phyloP scores from a whole-genome alignment of 768 basidiomycete genomes.

The Floccularia luteovirens region DNA sequence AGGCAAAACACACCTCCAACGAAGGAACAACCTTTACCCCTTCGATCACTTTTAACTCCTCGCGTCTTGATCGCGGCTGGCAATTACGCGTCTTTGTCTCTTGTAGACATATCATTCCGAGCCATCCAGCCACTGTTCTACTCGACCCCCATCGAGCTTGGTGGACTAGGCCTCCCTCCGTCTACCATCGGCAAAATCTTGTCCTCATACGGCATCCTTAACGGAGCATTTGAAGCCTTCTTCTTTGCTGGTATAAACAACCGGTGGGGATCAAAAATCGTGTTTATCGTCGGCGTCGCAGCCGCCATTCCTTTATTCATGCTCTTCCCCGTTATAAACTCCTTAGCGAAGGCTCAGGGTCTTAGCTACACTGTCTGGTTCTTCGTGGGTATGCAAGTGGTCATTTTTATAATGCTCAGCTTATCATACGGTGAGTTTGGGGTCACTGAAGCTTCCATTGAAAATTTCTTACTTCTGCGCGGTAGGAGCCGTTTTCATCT shows the following conservation, averaged over 20 bases:
- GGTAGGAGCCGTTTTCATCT: conserved; percentile 72
- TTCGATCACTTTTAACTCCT: conserved; percentile 42
- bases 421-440: conserved; percentile 55
- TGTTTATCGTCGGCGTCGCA: conserved; percentile 46
- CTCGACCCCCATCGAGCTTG: conserved; percentile 58
- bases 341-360: conserved; percentile 43
- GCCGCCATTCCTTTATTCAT: conserved; percentile 46
- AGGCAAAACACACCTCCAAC: too few relatives aligned
- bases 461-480: conserved; percentile 4
- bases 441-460: too few relatives aligned
- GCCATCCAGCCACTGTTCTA: conserved; percentile 66
- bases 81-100: conserved; percentile 60
- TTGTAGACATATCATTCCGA: conserved; percentile 61
- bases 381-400: conserved; percentile 40
- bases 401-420: conserved; percentile 37
- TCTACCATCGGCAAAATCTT: conserved; percentile 59
- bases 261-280: conserved; percentile 53
- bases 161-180: conserved; percentile 67
- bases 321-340: conserved; percentile 54
- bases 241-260: conserved; percentile 59
- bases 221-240: conserved; percentile 59
- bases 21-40: conserved; percentile 39
- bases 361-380: conserved; percentile 39
- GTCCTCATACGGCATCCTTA: conserved; percentile 51
- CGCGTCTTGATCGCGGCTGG: conserved; percentile 52